Percentiles rank a stretch among this genome's conserved stretches.
Evolutionary conservation across 768 basidiomycete species (phyloP).

Genomic region (Dioszegia aurantiaca): DNA sequence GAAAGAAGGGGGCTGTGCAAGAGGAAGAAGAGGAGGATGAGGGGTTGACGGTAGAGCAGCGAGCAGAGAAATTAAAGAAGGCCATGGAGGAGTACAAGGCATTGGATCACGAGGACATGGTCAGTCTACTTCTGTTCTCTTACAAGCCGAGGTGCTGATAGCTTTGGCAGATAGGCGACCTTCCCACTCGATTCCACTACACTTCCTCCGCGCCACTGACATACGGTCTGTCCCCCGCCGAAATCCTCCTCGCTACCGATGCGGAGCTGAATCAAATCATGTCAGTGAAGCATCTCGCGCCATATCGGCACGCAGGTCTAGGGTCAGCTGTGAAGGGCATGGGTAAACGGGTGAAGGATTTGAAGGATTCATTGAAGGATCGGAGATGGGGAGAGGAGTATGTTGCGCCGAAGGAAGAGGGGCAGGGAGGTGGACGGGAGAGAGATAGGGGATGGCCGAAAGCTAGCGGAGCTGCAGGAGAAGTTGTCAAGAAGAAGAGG

Average conservation of each 20-base stretch:
- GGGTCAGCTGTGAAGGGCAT: conserved; percentile 54
- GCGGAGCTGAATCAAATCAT: conserved; percentile 88
- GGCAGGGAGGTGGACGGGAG: conserved; percentile 1
- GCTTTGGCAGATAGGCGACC: conserved; percentile 83
- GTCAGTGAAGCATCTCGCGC: conserved; percentile 83
- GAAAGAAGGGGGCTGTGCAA: conserved; percentile 18
- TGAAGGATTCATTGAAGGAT: conserved; percentile 62
- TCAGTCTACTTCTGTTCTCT: conserved; percentile 53
- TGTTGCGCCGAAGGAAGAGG: conserved; percentile 7
- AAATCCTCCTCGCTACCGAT: conserved; percentile 88
- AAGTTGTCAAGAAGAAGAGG: conserved; percentile 23
- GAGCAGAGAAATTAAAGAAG: conserved; percentile 74
- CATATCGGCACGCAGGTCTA: conserved; percentile 66
- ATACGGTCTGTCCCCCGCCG: conserved; percentile 72
- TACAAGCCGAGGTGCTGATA: too few relatives aligned
- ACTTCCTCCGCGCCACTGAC: conserved; percentile 59
- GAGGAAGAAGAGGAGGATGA: conserved; percentile 20
- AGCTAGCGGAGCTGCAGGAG: background rate
- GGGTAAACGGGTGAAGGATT: conserved; percentile 65
- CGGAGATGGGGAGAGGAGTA: conserved; percentile 54
- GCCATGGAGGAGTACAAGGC: conserved; percentile 89
- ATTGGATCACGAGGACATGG: conserved; percentile 94
- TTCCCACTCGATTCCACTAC: conserved; percentile 93
- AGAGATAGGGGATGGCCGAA: conserved; percentile 16
- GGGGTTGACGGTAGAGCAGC: conserved; percentile 72